Base-by-base conservation (phyloP, 192 early-diverging fungal genomes). In the Lobosporangium transversale region DNA sequence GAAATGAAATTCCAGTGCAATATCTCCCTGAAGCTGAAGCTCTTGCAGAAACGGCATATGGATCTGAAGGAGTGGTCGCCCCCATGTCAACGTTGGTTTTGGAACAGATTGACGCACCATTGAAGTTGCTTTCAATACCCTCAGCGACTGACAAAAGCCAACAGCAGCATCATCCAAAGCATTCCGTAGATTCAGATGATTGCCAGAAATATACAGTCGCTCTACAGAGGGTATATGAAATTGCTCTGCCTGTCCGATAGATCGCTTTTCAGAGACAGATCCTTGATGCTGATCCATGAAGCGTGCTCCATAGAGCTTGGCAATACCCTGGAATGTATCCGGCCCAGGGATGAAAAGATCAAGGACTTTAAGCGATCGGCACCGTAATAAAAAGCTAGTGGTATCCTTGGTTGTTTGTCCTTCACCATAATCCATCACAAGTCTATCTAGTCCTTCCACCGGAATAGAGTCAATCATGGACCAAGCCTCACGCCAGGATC, bases 1-100 rank as follows among this genome's bases (percentile, higher is more conserved):
- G 40, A 76, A 76, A 5, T 40, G 33, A 29, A 76, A 61, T 47
- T 67, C 73, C n/a, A 67, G 73, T 2, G 65, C 64, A 56, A 76
- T 76, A 27, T 76, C 73, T 8, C 64, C 55, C 2, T 76, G 59
- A 9, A 76, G 53, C n/a, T 67, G 73, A 0, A 76, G 63, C 20
- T 76, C 73, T 2, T 47, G 42, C 24, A 76, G 47, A 32, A 65
- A 62, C 3, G 73, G 73, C 53, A 76, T 60, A 18, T 43, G 20
- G 8, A 61, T 27, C 1, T 59, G 14, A 33, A 62, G 36, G n/a
- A n/a, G n/a, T 3, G 69, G 69, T 6, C 36, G 33, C 0, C 52
- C 65, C 63, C 63, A 76, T 29, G 51, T 57, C 14, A 76, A 23
- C 1, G 64, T 43, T 14, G 73, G 53, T 23, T 37, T 54, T 4